These are phyloP conservation scores for Phytophthora podocarpi DNA, from an alignment of 352 stramenopile genomes.

Conservation along the genomic window DNA sequence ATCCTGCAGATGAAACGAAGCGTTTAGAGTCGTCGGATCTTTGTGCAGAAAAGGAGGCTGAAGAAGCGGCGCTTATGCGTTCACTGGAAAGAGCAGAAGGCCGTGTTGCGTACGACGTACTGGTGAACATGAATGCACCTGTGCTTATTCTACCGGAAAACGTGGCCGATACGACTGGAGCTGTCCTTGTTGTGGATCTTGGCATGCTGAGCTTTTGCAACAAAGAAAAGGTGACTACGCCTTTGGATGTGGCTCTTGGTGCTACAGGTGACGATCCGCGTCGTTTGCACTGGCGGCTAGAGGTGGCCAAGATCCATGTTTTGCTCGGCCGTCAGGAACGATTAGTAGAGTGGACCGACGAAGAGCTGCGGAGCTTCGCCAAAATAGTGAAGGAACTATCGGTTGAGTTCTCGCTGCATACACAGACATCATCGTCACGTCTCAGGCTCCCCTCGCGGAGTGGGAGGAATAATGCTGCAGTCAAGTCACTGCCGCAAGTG, in stretches of 20 bases:
- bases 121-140: slow-evolving; percentile 76
- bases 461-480: background rate
- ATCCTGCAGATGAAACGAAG: slow-evolving; percentile 34
- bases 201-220: slow-evolving; percentile 70
- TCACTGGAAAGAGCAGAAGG: slow-evolving; percentile 42
- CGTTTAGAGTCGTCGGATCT: slow-evolving; percentile 11
- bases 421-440: slow-evolving; percentile 33
- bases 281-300: slow-evolving; percentile 61
- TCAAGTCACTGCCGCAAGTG: slow-evolving; percentile 32
- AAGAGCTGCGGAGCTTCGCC: slow-evolving; percentile 41
- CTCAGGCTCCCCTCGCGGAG: slow-evolving; percentile 24
- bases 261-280: slow-evolving; percentile 9
- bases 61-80: slow-evolving; percentile 44
- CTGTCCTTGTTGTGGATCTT: slow-evolving; percentile 73
- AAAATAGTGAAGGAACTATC: slow-evolving; percentile 71
- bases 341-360: slow-evolving; percentile 44
- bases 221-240: slow-evolving; percentile 31
- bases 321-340: slow-evolving; percentile 49
- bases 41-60: slow-evolving; percentile 37
- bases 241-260: background rate
- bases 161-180: slow-evolving; percentile 37
- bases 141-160: slow-evolving; percentile 74
- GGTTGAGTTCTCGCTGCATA: slow-evolving; percentile 59
- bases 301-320: slow-evolving; percentile 69
- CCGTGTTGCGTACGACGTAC: slow-evolving; percentile 58